phyloP scores from a whole-genome alignment of 192 early-diverging fungal species.

The Mortierella hygrophila region DNA sequence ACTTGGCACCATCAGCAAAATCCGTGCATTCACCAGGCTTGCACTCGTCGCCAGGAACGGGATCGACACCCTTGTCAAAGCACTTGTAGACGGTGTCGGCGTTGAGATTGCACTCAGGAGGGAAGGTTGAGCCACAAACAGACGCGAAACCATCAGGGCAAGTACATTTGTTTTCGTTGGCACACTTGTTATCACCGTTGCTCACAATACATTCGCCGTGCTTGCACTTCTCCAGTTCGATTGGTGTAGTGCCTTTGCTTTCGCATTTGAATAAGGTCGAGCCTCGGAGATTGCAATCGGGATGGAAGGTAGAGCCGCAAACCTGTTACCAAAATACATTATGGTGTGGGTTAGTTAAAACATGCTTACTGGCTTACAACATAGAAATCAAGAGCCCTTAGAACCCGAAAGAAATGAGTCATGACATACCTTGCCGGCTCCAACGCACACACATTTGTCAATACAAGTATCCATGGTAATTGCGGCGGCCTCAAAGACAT shows the following conservation, averaged over 20 bases:
- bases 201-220: background rate
- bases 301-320: conserved; percentile 12
- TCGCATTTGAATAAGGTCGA: background rate
- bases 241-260: background rate
- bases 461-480: no score
- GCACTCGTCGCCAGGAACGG: no score
- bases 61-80: no score
- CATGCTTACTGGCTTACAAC: background rate
- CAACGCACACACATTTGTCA: no score
- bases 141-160: background rate
- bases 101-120: no score
- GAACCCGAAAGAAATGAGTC: background rate
- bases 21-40: no score
- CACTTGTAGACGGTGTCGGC: no score
- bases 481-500: background rate
- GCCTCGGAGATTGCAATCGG: background rate
- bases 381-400: background rate
- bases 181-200: conserved; percentile 6
- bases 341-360: no score
- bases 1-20: no score
- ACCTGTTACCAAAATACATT: background rate
- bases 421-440: no score
- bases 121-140: conserved; percentile 1
- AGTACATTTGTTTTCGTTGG: background rate
- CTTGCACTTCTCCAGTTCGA: background rate